Evolutionary conservation across 1,139 yeast genomes (phyloP).

Genomic region (Magnusiomyces sp.): DNA sequence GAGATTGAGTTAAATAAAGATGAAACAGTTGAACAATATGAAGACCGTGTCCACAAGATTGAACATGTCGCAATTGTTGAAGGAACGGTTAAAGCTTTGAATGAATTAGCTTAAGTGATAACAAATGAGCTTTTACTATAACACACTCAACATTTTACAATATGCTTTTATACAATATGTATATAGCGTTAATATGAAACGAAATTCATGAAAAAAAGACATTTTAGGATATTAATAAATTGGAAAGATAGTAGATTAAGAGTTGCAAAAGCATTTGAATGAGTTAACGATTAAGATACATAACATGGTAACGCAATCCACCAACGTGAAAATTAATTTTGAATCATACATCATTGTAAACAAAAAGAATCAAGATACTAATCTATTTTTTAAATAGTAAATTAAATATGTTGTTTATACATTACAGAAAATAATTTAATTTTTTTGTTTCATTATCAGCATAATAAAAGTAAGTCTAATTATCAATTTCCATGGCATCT

Average conservation of each 20-base stretch:
- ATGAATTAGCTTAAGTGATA: conserved; percentile 23
- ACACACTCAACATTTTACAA: too few species aligned
- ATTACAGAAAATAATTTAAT: not conserved
- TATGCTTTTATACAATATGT: not conserved
- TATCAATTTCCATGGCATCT: conserved; percentile 69
- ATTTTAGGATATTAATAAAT: too few species aligned
- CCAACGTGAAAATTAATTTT: too few species aligned
- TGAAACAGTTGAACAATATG: conserved; percentile 73
- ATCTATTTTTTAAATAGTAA: not conserved
- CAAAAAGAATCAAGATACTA: too few species aligned
- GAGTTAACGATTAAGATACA: too few species aligned
- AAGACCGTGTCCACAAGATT: conserved; percentile 67
- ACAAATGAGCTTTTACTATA: too few species aligned
- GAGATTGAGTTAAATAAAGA: conserved; percentile 62
- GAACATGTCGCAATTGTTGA: conserved; percentile 92
- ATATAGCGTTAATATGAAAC: too few species aligned
- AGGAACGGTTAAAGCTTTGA: conserved; percentile 61
- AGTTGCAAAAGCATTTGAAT: too few species aligned
- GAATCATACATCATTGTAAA: too few species aligned
- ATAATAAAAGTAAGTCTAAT: conserved; percentile 25
- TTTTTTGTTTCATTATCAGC: not conserved
- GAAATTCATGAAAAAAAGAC: too few species aligned
- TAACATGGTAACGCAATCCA: too few species aligned
- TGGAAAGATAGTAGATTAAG: too few species aligned
- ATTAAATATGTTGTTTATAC: not conserved